Evolutionary conservation across 1,284 basidiomycete species (phyloP), one percentile per base, ranked within the genome.

Genomic region (Cryptococcus floricola): DNA sequence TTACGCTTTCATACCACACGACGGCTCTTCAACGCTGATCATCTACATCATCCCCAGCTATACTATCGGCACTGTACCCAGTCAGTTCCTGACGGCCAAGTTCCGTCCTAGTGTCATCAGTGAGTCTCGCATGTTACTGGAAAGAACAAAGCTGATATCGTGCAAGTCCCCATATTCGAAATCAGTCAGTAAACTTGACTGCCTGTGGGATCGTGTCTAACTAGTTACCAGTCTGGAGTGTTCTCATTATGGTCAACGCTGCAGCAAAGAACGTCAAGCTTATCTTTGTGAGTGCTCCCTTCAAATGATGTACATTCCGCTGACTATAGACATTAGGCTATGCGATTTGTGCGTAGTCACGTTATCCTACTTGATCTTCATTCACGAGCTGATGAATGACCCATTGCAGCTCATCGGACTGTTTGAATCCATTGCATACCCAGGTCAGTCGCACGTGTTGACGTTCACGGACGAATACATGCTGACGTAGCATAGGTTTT

Each of bases 251-350:
- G 52, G 38, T 54, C 31, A 54, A 54, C 44, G 52, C 52, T 16
- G 52, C 52, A 13, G 52, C 52, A 9, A 54, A 54, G 46, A 54
- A 54, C 44, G 52, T 54, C 34, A 27, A 54, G 45, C 34, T 54
- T 12, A 39, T 54, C 16, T 54, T 28, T n/a, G 52, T 48, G 27
- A 48, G 34, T 14, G 13, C 18, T 28, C 44, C 13, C 44, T 37
- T 18, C 16, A 28, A 9, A 44, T 19, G 27, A 37, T 18, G 5
- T 4, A 27, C 8, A 18, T 34, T 38, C 12, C 7, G 43, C 31
- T 53, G 44, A 53, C 44, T 7, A 19, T 19, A 8, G 19, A 25
- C 44, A 19, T 19, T 19, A 53, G 52, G 52, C 43, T 13, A 53
- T 53, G 52, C 42, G 52, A 34, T 53, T 53, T 31, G 52, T 53